A percentile compares a stretch with the other conserved stretches of the same genome.
Evolutionary conservation across 2,329 filamentous ascomycete species (phyloP).

Genomic region (Elsinoe batatas): DNA sequence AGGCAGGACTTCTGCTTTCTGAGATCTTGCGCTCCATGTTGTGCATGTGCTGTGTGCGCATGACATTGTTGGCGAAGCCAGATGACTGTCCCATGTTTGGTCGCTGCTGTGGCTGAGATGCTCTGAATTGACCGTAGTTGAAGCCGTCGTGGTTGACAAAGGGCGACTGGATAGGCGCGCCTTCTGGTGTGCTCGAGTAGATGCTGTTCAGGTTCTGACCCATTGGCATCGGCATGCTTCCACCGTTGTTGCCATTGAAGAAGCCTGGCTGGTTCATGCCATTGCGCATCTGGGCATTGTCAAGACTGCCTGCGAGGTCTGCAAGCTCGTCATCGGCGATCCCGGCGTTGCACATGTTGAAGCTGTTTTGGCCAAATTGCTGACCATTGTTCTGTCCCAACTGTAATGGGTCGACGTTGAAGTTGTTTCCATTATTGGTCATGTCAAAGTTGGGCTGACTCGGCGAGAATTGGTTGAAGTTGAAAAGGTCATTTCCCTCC

Average conservation of each 20-base stretch:
- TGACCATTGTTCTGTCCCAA: conserved; percentile 54
- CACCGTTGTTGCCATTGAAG: conserved; percentile 36
- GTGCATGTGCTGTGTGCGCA: conserved; percentile 29
- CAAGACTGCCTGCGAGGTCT: conserved; percentile 44
- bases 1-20: conserved; percentile 68
- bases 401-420: conserved; percentile 71
- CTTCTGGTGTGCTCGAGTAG: conserved; percentile 86
- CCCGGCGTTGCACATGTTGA: conserved; percentile 65
- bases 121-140: conserved; percentile 66
- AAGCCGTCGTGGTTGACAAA: conserved; percentile 61
- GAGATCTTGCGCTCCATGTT: conserved; percentile 52
- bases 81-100: conserved; percentile 32
- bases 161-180: conserved; percentile 83
- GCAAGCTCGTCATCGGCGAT: conserved; percentile 85
- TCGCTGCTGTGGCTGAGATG: conserved; percentile 31
- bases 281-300: conserved; percentile 14
- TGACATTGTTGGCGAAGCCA: conserved; percentile 18
- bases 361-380: conserved; percentile 55
- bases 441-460: conserved; percentile 15
- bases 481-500: conserved; percentile 56
- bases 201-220: conserved; percentile 61
- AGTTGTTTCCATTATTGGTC: conserved; percentile 38
- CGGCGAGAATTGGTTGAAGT: conserved; percentile 30
- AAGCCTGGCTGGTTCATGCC: conserved; percentile 22
- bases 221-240: conserved; percentile 39